Base-by-base conservation (phyloP, 768 basidiomycete species). In the Postia placenta region DNA sequence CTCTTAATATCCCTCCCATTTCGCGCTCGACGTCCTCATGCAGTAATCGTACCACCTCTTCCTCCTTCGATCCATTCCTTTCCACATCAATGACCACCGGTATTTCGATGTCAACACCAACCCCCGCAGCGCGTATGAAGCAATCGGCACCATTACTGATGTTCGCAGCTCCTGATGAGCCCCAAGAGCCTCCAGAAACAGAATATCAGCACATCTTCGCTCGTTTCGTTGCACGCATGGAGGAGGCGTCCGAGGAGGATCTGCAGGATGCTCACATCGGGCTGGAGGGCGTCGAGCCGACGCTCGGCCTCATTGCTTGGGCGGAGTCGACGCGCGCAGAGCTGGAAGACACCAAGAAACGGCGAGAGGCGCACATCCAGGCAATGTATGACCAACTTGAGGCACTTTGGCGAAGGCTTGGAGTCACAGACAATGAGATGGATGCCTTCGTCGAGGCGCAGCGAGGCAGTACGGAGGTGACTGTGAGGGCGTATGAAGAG, bases 351-450 rank as follows among this genome's bases (percentile, higher is more conserved):
- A 72, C 81, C 44, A 92, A 92, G 66, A 74, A 76, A 30, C 69
- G 76, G 25, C 76, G 93, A 11, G 92, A 95, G 59, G 69, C 78
- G 1, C 81, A 85, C 55, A 97, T 99, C 25, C 95, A 99, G 64
- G 77, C 83, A 0, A 85, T 97, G 74, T 99, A 93, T 60, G 92
- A 98, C 64, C 83, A 92, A 54, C 76, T 99, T 1, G 94, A 95
- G 63, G 82, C 82, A 0, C 75, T 98, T 2, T 99, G 95, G 95
- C 76, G 76, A 50, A 70, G 93, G 48, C 74, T 98, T 50, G 93
- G 91, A 12, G 82, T 95, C 4, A 64, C 75, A 0, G 88, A 93
- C 42, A 68, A 66, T 0, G 85, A 85, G 39, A 92, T 93, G 80
- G 92, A 98, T 58, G 80, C 76, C n/a, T 99, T 99, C 60, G 87